Conservation (phyloP, 2,329 filamentous ascomycete genomes). For the Fusarium robinianum region DNA sequence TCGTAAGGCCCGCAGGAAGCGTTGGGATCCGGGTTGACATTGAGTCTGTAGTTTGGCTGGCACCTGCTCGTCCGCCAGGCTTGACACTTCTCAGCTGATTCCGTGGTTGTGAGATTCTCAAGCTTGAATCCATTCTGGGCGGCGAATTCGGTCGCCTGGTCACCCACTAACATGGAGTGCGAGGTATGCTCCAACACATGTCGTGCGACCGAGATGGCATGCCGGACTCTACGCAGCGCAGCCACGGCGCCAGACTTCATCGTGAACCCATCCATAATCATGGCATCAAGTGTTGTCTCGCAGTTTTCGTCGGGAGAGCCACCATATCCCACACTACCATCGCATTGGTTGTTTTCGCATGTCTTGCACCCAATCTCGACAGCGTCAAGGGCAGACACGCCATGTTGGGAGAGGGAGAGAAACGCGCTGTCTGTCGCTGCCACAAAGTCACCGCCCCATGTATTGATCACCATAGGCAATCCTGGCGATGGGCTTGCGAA, state of each 20-base stretch:
- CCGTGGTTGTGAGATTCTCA: slow-evolving; percentile 49
- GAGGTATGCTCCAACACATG: slow-evolving; percentile 56
- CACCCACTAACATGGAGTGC: slow-evolving; percentile 57
- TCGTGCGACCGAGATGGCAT: slow-evolving; percentile 56
- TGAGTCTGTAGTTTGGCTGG: slow-evolving; percentile 56
- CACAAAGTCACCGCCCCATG: slow-evolving; percentile 58
- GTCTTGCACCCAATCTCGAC: slow-evolving; percentile 56
- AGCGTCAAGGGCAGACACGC: slow-evolving; percentile 53
- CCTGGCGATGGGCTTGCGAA: slow-evolving; percentile 41
- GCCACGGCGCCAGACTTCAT: slow-evolving; percentile 60
- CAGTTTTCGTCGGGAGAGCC: slow-evolving; percentile 60
- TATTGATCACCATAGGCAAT: slow-evolving; percentile 58
- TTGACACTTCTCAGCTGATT: slow-evolving; percentile 46
- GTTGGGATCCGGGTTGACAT: slow-evolving; percentile 50
- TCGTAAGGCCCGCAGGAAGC: slow-evolving; percentile 53
- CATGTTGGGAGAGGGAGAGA: slow-evolving; percentile 38
- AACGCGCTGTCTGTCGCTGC: slow-evolving; percentile 58
- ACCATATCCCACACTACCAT: slow-evolving; percentile 59
- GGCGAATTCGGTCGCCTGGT: slow-evolving; percentile 58
- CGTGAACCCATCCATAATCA: slow-evolving; percentile 61
- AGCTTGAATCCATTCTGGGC: slow-evolving; percentile 54
- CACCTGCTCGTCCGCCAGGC: slow-evolving; percentile 51
- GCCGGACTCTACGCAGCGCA: slow-evolving; percentile 51
- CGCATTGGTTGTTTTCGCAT: slow-evolving; percentile 58
- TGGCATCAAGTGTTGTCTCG: slow-evolving; percentile 63